Evolutionary conservation across 352 stramenopile genomes (phyloP).

Genomic region (Phytopythium chamaehyphon): DNA sequence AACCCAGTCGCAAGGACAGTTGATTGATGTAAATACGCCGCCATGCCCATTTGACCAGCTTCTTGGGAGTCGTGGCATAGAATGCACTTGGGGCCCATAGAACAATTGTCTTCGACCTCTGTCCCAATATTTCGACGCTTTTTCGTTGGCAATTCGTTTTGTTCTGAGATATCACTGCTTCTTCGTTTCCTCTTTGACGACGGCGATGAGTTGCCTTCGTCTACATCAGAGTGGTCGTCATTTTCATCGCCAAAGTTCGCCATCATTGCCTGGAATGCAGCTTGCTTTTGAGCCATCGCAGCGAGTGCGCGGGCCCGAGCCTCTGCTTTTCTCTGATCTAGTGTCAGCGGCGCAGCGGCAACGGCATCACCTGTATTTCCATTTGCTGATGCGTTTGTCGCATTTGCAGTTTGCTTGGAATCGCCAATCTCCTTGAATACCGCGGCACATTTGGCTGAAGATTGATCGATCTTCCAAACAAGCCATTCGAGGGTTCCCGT

Average conservation of each 20-base stretch:
- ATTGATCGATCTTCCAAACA: slow-evolving; percentile 47
- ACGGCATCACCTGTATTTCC: neutral
- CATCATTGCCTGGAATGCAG: slow-evolving; percentile 85
- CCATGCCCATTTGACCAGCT: slow-evolving; percentile 82
- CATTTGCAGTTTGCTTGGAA: slow-evolving; percentile 19
- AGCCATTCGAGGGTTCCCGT: slow-evolving; percentile 72
- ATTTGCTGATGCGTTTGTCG: slow-evolving; percentile 15
- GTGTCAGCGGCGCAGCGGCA: slow-evolving; percentile 28
- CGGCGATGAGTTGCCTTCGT: slow-evolving; percentile 9
- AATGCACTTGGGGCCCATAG: slow-evolving; percentile 63
- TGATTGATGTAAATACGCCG: slow-evolving; percentile 83
- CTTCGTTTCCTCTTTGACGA: slow-evolving; percentile 46
- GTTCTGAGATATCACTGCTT: slow-evolving; percentile 21
- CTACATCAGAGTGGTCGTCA: slow-evolving; percentile 17
- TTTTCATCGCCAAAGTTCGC: slow-evolving; percentile 34
- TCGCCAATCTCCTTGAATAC: slow-evolving; percentile 30
- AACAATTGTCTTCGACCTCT: slow-evolving; percentile 18
- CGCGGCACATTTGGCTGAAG: slow-evolving; percentile 37
- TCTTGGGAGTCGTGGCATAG: slow-evolving; percentile 79
- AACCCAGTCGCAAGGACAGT: slow-evolving; percentile 78
- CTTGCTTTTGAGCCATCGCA: slow-evolving; percentile 79
- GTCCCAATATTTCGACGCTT: slow-evolving; percentile 41
- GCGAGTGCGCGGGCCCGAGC: slow-evolving; percentile 72
- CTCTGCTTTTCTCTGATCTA: slow-evolving; percentile 77
- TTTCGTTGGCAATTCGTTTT: slow-evolving; percentile 17